A percentile compares a stretch with the other conserved stretches of the same genome.
Conservation (phyloP, 2,329 filamentous ascomycete genomes). For the Talaromyces sp. region DNA sequence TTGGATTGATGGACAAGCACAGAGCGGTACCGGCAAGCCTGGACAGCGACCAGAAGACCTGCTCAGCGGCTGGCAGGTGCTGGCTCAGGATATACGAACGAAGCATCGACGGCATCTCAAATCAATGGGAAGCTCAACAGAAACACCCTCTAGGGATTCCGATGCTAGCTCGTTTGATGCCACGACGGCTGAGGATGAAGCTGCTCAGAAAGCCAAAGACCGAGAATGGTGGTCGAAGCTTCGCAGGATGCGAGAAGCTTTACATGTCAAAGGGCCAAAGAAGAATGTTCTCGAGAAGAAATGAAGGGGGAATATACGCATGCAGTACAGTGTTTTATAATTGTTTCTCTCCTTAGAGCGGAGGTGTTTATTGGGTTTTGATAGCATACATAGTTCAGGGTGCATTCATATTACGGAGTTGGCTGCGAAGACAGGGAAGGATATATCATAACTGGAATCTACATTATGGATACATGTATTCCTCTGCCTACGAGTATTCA, state of each 20-base stretch:
- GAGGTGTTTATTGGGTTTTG: neutral
- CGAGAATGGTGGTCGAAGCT: constrained; percentile 36
- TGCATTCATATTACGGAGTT: neutral
- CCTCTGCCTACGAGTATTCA: neutral
- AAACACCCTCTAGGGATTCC: constrained; percentile 23
- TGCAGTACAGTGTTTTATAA: constrained; percentile 7
- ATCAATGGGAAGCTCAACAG: constrained; percentile 12
- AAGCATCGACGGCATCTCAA: constrained; percentile 29
- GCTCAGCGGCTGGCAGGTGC: constrained; percentile 42
- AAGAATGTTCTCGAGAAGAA: constrained; percentile 29
- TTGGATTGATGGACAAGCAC: constrained; percentile 63
- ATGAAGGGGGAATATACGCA: neutral
- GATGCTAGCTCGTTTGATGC: constrained; percentile 18
- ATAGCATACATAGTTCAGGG: neutral
- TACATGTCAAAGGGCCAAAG: constrained; percentile 59
- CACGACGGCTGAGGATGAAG: constrained; percentile 24
- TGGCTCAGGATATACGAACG: constrained; percentile 38
- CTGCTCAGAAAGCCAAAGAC: constrained; percentile 45
- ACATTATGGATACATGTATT: neutral
- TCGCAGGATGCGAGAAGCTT: constrained; percentile 64
- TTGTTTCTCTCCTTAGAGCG: constrained; percentile 1
- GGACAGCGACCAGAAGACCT: constrained; percentile 26
- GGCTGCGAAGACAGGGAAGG: neutral
- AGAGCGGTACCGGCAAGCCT: constrained; percentile 43
- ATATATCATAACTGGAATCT: neutral